Base-by-base conservation (phyloP, 192 early-diverging fungal species). In the Radiomyces spectabilis region DNA sequence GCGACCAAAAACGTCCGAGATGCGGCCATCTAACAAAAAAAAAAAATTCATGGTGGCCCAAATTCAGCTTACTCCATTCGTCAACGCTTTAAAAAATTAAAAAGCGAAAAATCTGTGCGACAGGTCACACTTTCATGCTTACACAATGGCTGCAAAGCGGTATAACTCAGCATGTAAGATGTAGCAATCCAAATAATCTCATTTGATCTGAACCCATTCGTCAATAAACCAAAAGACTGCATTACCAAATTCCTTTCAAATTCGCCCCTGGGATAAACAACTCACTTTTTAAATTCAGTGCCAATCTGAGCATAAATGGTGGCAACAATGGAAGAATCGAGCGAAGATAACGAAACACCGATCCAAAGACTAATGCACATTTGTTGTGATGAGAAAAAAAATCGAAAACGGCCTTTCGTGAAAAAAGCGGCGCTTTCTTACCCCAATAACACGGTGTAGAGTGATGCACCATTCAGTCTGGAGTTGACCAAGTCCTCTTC, bases 1-100 rank as follows among this genome's bases (percentile, higher is more conserved):
- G 45, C 85, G 82, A 18, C 86, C 94, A 70, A 93, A 89, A 31
- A 93, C 87, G 47, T 95, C 92, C 41, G 88, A 81, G 39, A 78
- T 61, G 43, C 73, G 60, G 24, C 76, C 76, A 52, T 78, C 68
- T 59, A 50, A 50, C 46, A 24, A 26, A 34, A 1, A 43, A 30
- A 40, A 13, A 30, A 25, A 16, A 5, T 10, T 16, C 16, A 10
- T 10, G 15, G 5, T 42, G 41, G 22, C 1, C 18, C 18, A 44
- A 21, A 4, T 4, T 21, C 13, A 44, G 18, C 27, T 44, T 44
- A n/a, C 12, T 9, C 22, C 22, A 9, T 3, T 21, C 9, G 22
- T 13, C 5, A 5, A 5, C 41, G 5, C 22, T 27, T 16, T 21
- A 19, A 22, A 42, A 8, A 2, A 5, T 9, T 27, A 27, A 19